These are phyloP conservation scores for Gamsiella multidivaricata DNA, from an alignment of 192 early-diverging fungal species.

Conservation along the genomic window DNA sequence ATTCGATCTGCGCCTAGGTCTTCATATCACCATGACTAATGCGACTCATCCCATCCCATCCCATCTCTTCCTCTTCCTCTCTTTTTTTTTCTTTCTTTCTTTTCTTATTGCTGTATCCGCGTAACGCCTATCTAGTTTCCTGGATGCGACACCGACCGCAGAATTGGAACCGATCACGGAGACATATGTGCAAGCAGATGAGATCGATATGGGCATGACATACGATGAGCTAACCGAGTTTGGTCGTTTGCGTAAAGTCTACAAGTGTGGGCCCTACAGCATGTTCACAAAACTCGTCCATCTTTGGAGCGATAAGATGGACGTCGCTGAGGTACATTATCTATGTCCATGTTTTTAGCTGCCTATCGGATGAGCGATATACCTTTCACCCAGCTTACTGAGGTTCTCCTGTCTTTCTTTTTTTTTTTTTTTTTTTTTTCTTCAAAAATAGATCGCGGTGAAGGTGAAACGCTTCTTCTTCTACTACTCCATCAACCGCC, in stretches of 20 bases:
- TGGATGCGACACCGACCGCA: slow-evolving; percentile 91
- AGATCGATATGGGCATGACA: slow-evolving; percentile 98
- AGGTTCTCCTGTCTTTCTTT: background rate
- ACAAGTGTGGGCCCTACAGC: slow-evolving; percentile 89
- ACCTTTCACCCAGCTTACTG: background rate
- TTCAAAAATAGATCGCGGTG: slow-evolving; percentile 73
- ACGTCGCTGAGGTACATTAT: slow-evolving; percentile 68
- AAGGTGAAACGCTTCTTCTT: slow-evolving; percentile 98
- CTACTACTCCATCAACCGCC: slow-evolving; percentile 97
- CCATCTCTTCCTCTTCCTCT: background rate
- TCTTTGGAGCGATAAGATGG: slow-evolving; percentile 74
- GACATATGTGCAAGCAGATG: slow-evolving; percentile 88
- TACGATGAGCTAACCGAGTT: slow-evolving; percentile 93
- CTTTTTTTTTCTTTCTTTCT: background rate
- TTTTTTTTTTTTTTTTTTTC: slow-evolving; percentile 6
- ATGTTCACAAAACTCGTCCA: slow-evolving; percentile 94
- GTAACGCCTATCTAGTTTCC: slow-evolving; percentile 64
- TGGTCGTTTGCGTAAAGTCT: slow-evolving; percentile 90
- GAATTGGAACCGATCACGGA: slow-evolving; percentile 94
- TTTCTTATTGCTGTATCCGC: background rate
- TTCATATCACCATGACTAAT: background rate
- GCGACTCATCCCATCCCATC: no score
- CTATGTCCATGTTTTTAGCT: background rate
- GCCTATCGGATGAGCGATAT: no score
- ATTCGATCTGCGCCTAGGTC: background rate